Evolutionary conservation across 2,329 filamentous ascomycete species (phyloP).

Genomic region (Teratosphaeria pseudoeucalypti): DNA sequence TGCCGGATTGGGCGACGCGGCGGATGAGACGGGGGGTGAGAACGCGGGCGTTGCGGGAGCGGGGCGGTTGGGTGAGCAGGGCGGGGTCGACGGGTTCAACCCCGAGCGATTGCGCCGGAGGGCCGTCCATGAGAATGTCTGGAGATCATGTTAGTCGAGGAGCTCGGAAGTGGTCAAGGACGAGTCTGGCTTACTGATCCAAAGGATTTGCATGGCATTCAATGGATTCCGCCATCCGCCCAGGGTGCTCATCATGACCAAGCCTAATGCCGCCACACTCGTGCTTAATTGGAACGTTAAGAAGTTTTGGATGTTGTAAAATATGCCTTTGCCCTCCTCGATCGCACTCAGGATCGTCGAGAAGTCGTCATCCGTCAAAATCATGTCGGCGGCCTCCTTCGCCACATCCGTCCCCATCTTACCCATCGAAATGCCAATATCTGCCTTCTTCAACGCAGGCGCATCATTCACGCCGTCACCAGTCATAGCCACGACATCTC

Average conservation of each 20-base stretch:
- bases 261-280: slow-evolving; percentile 79
- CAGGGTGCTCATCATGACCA: slow-evolving; percentile 86
- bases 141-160: slow-evolving; percentile 10
- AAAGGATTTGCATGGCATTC: slow-evolving; percentile 98
- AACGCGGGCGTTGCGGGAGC: slow-evolving; percentile 76
- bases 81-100: slow-evolving; percentile 91
- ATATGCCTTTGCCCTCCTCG: slow-evolving; percentile 97
- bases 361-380: slow-evolving; percentile 80
- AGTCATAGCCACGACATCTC: slow-evolving; percentile 97
- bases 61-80: slow-evolving; percentile 84
- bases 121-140: slow-evolving; percentile 99
- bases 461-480: slow-evolving; percentile 97
- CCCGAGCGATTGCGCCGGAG: slow-evolving; percentile 89
- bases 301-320: slow-evolving; percentile 99
- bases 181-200: slow-evolving; percentile 70
- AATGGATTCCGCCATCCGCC: slow-evolving; percentile 90
- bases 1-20: slow-evolving; percentile 76
- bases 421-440: slow-evolving; percentile 97
- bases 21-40: slow-evolving; percentile 74
- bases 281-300: slow-evolving; percentile 97
- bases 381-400: slow-evolving; percentile 93
- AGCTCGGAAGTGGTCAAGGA: slow-evolving; percentile 2
- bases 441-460: slow-evolving; percentile 88
- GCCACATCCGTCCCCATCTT: slow-evolving; percentile 90
- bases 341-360: slow-evolving; percentile 89